Base-by-base conservation (phyloP, 1,139 yeast genomes). In the Candida tetrigidarum region DNA sequence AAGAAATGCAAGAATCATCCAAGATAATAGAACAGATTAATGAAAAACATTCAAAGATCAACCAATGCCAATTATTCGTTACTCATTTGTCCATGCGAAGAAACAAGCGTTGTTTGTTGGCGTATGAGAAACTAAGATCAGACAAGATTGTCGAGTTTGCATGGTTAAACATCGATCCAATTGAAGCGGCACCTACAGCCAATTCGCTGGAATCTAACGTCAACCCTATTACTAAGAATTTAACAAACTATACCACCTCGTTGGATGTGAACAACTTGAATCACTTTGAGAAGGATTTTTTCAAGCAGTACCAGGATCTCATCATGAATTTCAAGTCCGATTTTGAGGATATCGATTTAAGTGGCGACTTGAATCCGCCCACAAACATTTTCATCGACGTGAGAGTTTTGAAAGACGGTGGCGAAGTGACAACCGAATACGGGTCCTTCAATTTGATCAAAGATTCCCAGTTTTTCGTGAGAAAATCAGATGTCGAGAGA, bases 381-480 rank as follows among this genome's bases (percentile, higher is more conserved):
- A 80, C 80, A 23, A 96, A 90, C 55, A 86, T 93, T 34, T 93
- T 92, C 57, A 87, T 93, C 10, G 99, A 93, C 59, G 98, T 93
- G 3, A 71, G 99, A 44, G 98, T 93, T 8, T 67, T 93, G 45
- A 87, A 87, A 57, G 96, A 93, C 58, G 98, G 97, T 0, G 99
- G 99, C 1, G 98, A 93, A 60, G 91, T 93, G 33, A 97, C 92
- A 60, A 93, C 99, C 0, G 99, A 93, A 62, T 93, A 93, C 56
- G 99, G 99, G 25, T 96, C 91, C 6, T 91, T 93, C 69, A 92
- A 92, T 56, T 69, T 93, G 55, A 90, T 96, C n/a, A 93, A 92
- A 58, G 95, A 93, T 63, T 88, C 96, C 4, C 99, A 93, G 61
- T 92, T 93, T 61, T 93, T 88, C 62, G 97, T 92, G 19, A 74